Base-by-base conservation (phyloP, 2,329 filamentous ascomycete genomes). In the Fusarium xyrophilum region DNA sequence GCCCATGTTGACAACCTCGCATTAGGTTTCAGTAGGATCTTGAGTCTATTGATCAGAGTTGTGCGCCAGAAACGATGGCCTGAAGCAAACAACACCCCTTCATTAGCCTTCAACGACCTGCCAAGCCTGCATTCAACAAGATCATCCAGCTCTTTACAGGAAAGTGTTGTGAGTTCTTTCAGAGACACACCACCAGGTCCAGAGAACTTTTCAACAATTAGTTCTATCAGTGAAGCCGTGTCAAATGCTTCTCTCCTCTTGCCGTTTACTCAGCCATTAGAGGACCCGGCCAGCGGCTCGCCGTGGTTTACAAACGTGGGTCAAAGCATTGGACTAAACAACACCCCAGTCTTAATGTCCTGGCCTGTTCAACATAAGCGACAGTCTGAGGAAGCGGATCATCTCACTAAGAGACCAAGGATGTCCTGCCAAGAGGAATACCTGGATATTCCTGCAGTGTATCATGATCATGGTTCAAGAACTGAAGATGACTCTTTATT, bases 351-450 rank as follows among this genome's bases (percentile, higher is more conserved):
- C 8, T 43, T 60, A 17, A 40, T 57, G 19, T 40, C 70, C 3
- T 74, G 72, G 73, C 58, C 68, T 5, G 50, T 9, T 19, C 57
- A 69, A n/a, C 67, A 72, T 47, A 74, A 70, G n/a, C 50, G 70
- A 13, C 73, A 74, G n/a, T 33, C 54, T 8, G 73, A 70, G 32
- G 44, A 54, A 7, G 12, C 38, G 4, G 66, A 63, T 5, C 55
- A 70, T n/a, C 35, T 53, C 1, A 60, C 60, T 4, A 74, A 74
- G 32, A 70, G 70, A 17, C 64, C 64, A 13, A 64, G 70, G 28
- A 35, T 74, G 7, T 56, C 68, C 12, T 70, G 64, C 19, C 68
- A 72, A 13, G 53, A 68, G 11, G 73, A 74, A 10, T 35, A 73
- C 13, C 67, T 74, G 32, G 68, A 74, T 23, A 67, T 73, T 33